A percentile compares a stretch with the other conserved stretches of the same genome.
Evolutionary conservation across 2,329 filamentous ascomycete species (phyloP).

Genomic region (Calycina marina): DNA sequence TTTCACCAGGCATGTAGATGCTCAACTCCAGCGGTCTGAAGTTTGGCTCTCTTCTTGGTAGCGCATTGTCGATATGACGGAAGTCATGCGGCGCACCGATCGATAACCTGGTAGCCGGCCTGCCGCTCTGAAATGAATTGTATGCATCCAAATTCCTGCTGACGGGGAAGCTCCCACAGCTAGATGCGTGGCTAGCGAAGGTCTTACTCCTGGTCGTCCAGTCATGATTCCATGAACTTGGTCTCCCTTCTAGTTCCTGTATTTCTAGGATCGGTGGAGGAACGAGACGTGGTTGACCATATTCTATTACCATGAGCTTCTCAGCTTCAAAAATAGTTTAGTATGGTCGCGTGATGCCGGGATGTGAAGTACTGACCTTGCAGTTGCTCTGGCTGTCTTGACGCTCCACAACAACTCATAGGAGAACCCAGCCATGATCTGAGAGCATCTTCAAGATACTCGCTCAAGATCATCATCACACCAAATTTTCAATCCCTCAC

Average conservation of each 20-base stretch:
- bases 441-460: constrained; percentile 21
- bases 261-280: constrained; percentile 23
- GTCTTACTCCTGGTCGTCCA: constrained; percentile 24
- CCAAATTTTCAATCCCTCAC: too few relatives aligned
- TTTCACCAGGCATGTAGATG: constrained; percentile 30
- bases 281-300: constrained; percentile 26
- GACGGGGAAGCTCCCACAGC: constrained; percentile 29
- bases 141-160: constrained; percentile 25
- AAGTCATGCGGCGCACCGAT: constrained; percentile 48
- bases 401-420: constrained; percentile 17
- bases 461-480: constrained; percentile 20
- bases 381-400: constrained; percentile 10
- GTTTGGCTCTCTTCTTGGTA: constrained; percentile 15
- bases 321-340: constrained; percentile 18
- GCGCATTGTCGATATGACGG: constrained; percentile 35
- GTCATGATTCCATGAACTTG: constrained; percentile 18
- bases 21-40: constrained; percentile 43
- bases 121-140: constrained; percentile 21
- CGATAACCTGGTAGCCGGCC: constrained; percentile 26
- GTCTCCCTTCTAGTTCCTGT: constrained; percentile 14
- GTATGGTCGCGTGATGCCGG: constrained; percentile 4
- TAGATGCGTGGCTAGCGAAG: constrained; percentile 27
- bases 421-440: constrained; percentile 16
- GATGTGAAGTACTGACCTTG: constrained; percentile 14
- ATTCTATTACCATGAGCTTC: constrained; percentile 25